Percentiles rank a stretch among this genome's conserved stretches.
Evolutionary conservation across 768 basidiomycete genomes (phyloP).

Genomic region (Jaapia argillacea): DNA sequence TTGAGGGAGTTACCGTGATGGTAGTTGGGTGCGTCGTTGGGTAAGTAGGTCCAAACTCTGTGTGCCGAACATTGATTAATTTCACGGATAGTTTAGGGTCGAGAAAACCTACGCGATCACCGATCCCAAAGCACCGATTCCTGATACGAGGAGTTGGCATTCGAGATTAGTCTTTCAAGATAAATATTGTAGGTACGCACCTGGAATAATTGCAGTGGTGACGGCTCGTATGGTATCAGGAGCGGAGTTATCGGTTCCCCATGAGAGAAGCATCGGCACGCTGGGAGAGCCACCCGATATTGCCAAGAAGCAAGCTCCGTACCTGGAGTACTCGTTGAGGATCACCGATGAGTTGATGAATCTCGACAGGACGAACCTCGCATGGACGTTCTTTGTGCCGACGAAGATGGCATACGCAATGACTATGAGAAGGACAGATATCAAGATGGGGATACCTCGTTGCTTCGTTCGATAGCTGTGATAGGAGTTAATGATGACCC

Average conservation of each 20-base stretch:
- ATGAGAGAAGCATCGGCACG: slow-evolving; percentile 32
- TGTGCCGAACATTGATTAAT: not conserved
- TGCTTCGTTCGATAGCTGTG: slow-evolving; percentile 18
- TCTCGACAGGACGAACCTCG: slow-evolving; percentile 10
- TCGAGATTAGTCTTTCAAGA: not conserved
- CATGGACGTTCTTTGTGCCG: slow-evolving; percentile 30
- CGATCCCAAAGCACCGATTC: slow-evolving; percentile 33
- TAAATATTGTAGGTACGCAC: slow-evolving; percentile 12
- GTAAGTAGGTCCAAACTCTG: slow-evolving; percentile 39
- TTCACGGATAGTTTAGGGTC: slow-evolving; percentile 1
- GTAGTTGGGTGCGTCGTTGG: slow-evolving; percentile 33
- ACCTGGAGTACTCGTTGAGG: slow-evolving; percentile 16
- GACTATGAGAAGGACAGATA: slow-evolving; percentile 27
- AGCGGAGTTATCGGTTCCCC: slow-evolving; percentile 39
- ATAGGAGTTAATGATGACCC: slow-evolving; percentile 27
- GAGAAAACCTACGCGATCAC: slow-evolving; percentile 29
- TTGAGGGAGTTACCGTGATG: slow-evolving; percentile 38
- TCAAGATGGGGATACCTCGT: slow-evolving; percentile 24
- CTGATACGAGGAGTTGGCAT: slow-evolving; percentile 9
- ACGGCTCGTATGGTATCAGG: slow-evolving; percentile 40
- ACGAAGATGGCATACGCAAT: slow-evolving; percentile 34
- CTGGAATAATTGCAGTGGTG: slow-evolving; percentile 32
- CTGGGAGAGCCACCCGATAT: slow-evolving; percentile 28
- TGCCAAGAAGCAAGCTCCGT: slow-evolving; percentile 36
- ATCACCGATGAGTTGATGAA: not conserved